Base-by-base conservation (phyloP, 169 alveolate species). In the Eimeria brunetti region DNA sequence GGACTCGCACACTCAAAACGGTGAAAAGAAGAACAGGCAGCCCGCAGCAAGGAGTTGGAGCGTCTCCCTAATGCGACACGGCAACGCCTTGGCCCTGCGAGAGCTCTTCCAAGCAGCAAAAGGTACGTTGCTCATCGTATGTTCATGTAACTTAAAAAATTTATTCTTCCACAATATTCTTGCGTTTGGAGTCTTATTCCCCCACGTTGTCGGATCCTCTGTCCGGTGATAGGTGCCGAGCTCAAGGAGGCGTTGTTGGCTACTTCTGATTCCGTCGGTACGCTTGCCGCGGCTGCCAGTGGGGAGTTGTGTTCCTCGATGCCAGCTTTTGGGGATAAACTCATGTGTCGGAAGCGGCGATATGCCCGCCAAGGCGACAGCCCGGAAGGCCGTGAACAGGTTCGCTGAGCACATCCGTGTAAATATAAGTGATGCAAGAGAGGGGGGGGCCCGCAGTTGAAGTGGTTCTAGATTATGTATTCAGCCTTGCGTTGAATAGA, bases 11-110 rank as follows among this genome's bases (percentile, higher is more conserved):
- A 33, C 75, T 4, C 44, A 36, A 41, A 58, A 27, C 30, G 60
- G 24, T 36, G 69, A 49, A 44, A 36, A 16, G 18, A 14, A 24
- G 36, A 78, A n/a, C 24, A 60, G 30, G 27, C 44, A 9, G 24
- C 38, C 27, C 33, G 76, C 51, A 24, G 41, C 92, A 58, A 85
- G 80, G 92, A 85, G 92, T 44, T 60, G 76, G 92, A 85, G 80
- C 41, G 46, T 60, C 33, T 62, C 60, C 27, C 80, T 85, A 60
- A 58, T 85, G 80, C 53, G 60, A 41, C 92, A 38, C 11, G 92
- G 92, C 81, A 85, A 85, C 62, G 60, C 56, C 58, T 38, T 85
- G 92, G 92, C 92, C 18, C n/a, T 85, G 69, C 78, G 60, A 22
- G 81, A 85, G 92, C 92, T 85, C 27, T 60, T 85, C 51, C 49